phyloP scores from a whole-genome alignment of 192 early-diverging fungal genomes.

The Dimargaris xerosporica region DNA sequence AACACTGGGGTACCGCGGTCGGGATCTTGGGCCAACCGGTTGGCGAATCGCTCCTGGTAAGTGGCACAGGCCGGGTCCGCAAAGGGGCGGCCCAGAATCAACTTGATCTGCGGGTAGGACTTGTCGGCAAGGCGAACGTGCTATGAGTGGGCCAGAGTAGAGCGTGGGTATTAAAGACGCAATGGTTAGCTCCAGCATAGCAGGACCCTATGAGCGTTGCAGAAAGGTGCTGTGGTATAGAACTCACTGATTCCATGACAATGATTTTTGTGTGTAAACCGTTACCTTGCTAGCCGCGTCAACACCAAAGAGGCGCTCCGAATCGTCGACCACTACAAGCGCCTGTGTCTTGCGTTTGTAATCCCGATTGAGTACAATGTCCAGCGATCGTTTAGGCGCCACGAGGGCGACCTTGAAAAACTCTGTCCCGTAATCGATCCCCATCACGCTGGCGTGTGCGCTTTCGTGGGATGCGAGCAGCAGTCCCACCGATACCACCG shows the following conservation, averaged over 20 bases:
- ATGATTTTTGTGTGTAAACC: too few species aligned
- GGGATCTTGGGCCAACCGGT: slow-evolving; percentile 58
- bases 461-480: too few species aligned
- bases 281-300: slow-evolving; percentile 64
- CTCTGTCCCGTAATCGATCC: slow-evolving; percentile 93
- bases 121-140: slow-evolving; percentile 63
- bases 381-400: slow-evolving; percentile 75
- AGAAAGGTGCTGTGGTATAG: too few species aligned
- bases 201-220: too few species aligned
- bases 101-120: slow-evolving; percentile 73
- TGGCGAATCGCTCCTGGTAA: slow-evolving; percentile 62
- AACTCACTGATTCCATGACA: too few species aligned
- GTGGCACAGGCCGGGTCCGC: slow-evolving; percentile 50
- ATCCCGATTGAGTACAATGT: slow-evolving; percentile 91
- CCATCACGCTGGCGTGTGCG: slow-evolving; percentile 40
- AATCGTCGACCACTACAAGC: slow-evolving; percentile 59
- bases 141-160: slow-evolving; percentile 24
- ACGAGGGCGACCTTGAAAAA: slow-evolving; percentile 95
- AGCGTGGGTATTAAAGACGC: slow-evolving; percentile 2
- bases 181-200: too few species aligned
- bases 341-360: slow-evolving; percentile 89
- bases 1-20: slow-evolving; percentile 53
- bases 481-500: too few species aligned
- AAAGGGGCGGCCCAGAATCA: slow-evolving; percentile 60
- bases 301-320: slow-evolving; percentile 74